phyloP scores from a whole-genome alignment of 2,329 filamentous ascomycete species.

The Aciculosporium take region DNA sequence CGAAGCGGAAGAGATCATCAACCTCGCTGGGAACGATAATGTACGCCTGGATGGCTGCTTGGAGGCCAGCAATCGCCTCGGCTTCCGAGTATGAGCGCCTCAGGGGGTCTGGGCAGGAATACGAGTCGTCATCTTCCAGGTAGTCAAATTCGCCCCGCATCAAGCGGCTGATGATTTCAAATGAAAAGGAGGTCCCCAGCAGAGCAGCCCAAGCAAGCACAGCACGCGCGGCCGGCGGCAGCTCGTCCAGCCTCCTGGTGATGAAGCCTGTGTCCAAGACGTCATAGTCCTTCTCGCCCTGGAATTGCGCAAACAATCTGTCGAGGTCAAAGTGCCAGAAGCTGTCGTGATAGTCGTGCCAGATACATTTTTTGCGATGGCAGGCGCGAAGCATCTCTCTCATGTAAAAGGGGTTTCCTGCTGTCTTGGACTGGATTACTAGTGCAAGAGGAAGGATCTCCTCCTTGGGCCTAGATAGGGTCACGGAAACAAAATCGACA shows the following conservation, averaged over 20 bases:
- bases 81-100: constrained; percentile 38
- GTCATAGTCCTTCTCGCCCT: constrained; percentile 62
- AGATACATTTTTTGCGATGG: constrained; percentile 75
- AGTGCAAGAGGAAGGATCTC: constrained; percentile 66
- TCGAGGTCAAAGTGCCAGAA: constrained; percentile 80
- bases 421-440: constrained; percentile 78
- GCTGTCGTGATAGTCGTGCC: constrained; percentile 74
- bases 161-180: constrained; percentile 62
- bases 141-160: constrained; percentile 62
- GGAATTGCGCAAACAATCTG: constrained; percentile 72
- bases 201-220: constrained; percentile 80
- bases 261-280: constrained; percentile 75
- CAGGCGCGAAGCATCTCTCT: constrained; percentile 81
- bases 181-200: constrained; percentile 71
- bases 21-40: constrained; percentile 69
- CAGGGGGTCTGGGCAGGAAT: constrained; percentile 12
- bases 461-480: constrained; percentile 58
- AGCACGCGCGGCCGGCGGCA: constrained; percentile 58
- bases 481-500: constrained; percentile 66
- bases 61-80: constrained; percentile 64
- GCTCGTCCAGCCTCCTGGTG: constrained; percentile 58
- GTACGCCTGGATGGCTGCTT: constrained; percentile 65
- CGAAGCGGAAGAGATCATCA: constrained; percentile 78
- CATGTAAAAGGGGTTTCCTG: constrained; percentile 82
- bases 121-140: constrained; percentile 29